Percentiles rank a stretch among this genome's conserved stretches.
Conservation (phyloP, 352 stramenopile species). For the Globisporangium solare region DNA sequence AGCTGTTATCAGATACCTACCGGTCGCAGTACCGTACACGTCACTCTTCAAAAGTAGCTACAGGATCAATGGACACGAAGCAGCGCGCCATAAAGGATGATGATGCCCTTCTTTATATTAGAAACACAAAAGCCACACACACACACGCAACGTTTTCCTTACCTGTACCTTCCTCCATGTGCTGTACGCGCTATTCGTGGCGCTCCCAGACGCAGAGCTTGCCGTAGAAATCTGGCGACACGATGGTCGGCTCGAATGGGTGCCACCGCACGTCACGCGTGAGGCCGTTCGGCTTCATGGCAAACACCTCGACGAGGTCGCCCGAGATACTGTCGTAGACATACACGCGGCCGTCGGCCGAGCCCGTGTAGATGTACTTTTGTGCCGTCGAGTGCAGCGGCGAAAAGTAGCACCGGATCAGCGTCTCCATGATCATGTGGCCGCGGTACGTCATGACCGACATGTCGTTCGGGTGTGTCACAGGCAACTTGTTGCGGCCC, state of each 20-base stretch:
- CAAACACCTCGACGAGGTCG: constrained; percentile 72
- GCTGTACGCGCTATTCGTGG: constrained; percentile 11
- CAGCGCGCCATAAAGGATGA: no score
- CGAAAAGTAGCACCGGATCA: constrained; percentile 84
- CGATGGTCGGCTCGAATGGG: constrained; percentile 74
- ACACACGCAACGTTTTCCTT: background rate
- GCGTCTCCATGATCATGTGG: constrained; percentile 75
- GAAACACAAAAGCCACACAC: no score
- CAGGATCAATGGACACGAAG: no score
- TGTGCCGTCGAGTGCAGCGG: constrained; percentile 82
- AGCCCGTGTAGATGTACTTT: constrained; percentile 85
- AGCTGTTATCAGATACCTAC: background rate
- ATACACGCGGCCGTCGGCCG: constrained; percentile 77
- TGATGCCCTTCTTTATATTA: no score
- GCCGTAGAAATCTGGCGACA: constrained; percentile 83
- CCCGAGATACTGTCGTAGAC: constrained; percentile 76
- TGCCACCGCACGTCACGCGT: constrained; percentile 85
- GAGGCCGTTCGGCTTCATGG: constrained; percentile 72
- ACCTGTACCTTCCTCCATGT: background rate
- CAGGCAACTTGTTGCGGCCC: constrained; percentile 39
- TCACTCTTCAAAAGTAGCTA: no score
- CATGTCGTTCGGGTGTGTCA: constrained; percentile 65
- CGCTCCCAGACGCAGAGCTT: constrained; percentile 83
- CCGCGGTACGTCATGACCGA: constrained; percentile 85
- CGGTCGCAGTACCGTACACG: no score